Percentiles rank a stretch among this genome's conserved stretches.
phyloP scores from a whole-genome alignment of 768 basidiomycete species.

The Cystobasidium onofrii region DNA sequence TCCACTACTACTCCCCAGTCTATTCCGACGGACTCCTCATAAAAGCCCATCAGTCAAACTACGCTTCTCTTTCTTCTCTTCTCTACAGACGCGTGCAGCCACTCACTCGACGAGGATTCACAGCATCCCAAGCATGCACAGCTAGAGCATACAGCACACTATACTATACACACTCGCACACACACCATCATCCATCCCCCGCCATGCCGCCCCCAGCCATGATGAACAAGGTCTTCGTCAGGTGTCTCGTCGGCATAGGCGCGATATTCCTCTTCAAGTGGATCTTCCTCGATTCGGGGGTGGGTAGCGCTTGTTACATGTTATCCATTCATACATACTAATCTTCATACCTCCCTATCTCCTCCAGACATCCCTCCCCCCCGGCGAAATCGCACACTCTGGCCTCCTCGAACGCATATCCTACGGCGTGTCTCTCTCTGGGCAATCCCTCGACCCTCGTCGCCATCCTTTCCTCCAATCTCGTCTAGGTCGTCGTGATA shows the following conservation, averaged over 20 bases:
- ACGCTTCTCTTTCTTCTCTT: not conserved
- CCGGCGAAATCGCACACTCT: slow-evolving; percentile 42
- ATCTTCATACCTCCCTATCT: not conserved
- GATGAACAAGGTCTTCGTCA: slow-evolving; percentile 36
- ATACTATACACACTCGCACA: not conserved
- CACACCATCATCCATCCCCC: not conserved
- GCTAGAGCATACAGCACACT: not conserved
- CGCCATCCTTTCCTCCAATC: slow-evolving; percentile 79
- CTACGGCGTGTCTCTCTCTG: slow-evolving; percentile 49
- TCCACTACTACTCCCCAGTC: too few relatives aligned
- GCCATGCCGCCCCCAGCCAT: slow-evolving; percentile 11
- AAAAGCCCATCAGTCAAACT: too few relatives aligned
- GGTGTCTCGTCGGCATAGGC: slow-evolving; percentile 41
- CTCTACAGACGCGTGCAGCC: not conserved
- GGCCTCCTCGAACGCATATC: slow-evolving; percentile 58
- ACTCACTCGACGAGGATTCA: not conserved
- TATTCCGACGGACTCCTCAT: too few relatives aligned
- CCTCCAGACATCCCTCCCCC: slow-evolving; percentile 36
- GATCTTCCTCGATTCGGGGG: slow-evolving; percentile 27
- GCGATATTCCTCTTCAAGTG: slow-evolving; percentile 39
- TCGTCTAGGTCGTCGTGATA: slow-evolving; percentile 74
- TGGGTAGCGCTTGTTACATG: not conserved
- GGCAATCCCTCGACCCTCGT: slow-evolving; percentile 78
- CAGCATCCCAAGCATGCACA: not conserved
- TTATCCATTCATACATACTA: not conserved